Evolutionary conservation across 2,329 filamentous ascomycete species (phyloP).

Genomic region (Beauveria sp.): DNA sequence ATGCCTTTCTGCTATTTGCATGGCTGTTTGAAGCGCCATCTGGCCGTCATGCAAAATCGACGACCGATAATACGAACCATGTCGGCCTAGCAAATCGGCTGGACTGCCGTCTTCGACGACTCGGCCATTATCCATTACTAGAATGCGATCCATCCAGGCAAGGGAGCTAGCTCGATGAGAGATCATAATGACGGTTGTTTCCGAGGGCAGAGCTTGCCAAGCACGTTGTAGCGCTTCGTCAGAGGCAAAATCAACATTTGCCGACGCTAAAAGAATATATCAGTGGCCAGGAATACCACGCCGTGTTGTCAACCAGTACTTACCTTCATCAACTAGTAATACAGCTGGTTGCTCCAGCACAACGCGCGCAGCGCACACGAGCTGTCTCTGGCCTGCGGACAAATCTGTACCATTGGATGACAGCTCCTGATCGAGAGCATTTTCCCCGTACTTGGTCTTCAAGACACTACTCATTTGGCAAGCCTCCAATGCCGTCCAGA

Average conservation of each 20-base stretch:
- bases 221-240: constrained; percentile 10
- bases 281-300: no score
- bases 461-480: background rate
- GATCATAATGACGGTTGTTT: constrained; percentile 1
- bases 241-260: constrained; percentile 5
- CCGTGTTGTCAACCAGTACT: background rate
- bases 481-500: constrained; percentile 2
- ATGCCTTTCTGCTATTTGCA: no score
- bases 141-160: constrained; percentile 9
- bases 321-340: constrained; percentile 6
- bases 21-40: no score
- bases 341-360: background rate
- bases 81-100: no score
- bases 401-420: constrained; percentile 2
- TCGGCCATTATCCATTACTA: constrained; percentile 6
- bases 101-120: background rate
- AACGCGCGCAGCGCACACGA: constrained; percentile 4
- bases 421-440: background rate
- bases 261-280: background rate
- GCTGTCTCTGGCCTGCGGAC: constrained; percentile 9
- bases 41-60: no score
- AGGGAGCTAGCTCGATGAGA: constrained; percentile 8
- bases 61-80: no score
- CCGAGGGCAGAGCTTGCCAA: constrained; percentile 1
- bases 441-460: background rate